Conservation (phyloP, 2,329 filamentous ascomycete species). For the Neopestalotiopsis clavispora region DNA sequence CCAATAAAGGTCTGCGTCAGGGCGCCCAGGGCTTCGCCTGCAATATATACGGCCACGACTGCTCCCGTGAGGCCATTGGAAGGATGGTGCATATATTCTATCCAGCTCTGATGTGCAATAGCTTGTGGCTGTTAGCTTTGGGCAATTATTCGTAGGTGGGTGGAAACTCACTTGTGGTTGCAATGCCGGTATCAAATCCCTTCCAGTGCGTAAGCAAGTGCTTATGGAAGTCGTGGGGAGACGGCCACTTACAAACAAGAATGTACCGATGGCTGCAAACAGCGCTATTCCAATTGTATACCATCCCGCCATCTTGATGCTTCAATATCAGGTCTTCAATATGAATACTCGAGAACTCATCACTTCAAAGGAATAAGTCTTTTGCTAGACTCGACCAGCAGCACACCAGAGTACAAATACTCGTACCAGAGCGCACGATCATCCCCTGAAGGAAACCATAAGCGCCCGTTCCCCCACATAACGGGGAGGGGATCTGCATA, state of each 20-base stretch:
- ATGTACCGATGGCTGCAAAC: slow-evolving; percentile 63
- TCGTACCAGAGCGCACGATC: neutral
- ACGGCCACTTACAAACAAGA: slow-evolving; percentile 54
- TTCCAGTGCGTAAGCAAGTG: slow-evolving; percentile 10
- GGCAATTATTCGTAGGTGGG: neutral
- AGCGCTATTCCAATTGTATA: slow-evolving; percentile 57
- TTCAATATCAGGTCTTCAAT: neutral
- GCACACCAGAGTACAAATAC: neutral
- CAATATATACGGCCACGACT: slow-evolving; percentile 64
- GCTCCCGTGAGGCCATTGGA: slow-evolving; percentile 57
- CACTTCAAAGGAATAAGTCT: neutral
- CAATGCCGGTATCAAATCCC: slow-evolving; percentile 61
- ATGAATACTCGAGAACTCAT: neutral
- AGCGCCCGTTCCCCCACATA: slow-evolving; percentile 2
- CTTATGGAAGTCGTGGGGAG: too few species aligned
- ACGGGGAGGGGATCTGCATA: slow-evolving; percentile 6
- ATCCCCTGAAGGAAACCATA: neutral
- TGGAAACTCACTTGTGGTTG: slow-evolving; percentile 53
- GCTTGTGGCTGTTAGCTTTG: slow-evolving; percentile 35
- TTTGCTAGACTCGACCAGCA: neutral
- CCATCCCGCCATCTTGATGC: slow-evolving; percentile 22
- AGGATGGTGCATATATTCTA: slow-evolving; percentile 61
- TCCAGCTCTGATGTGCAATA: slow-evolving; percentile 64
- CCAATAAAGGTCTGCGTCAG: slow-evolving; percentile 57
- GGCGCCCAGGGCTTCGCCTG: slow-evolving; percentile 61